Percentiles rank a stretch among this genome's conserved stretches.
Conservation (phyloP, 2,329 filamentous ascomycete genomes). For the Meredithiella fracta region DNA sequence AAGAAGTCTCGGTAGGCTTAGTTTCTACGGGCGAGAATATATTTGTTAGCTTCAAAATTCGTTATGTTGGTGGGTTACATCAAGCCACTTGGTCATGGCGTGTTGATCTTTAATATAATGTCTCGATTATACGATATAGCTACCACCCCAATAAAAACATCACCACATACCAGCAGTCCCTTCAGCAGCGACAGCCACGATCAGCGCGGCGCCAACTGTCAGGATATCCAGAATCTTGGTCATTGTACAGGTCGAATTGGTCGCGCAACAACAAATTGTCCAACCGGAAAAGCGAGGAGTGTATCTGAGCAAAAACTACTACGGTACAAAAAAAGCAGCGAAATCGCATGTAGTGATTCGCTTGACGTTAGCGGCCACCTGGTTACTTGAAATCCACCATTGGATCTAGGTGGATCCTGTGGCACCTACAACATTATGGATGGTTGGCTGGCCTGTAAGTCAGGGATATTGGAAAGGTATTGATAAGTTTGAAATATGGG, state of each 20-base stretch:
- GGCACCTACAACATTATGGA: background rate
- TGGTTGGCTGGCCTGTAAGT: background rate
- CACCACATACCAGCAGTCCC: constrained; percentile 7
- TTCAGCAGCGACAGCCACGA: constrained; percentile 12
- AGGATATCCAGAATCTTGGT: constrained; percentile 13
- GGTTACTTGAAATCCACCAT: background rate
- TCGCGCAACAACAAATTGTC: background rate
- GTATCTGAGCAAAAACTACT: background rate
- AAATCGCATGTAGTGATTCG: background rate
- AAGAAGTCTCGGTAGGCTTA: constrained; percentile 4
- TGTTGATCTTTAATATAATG: no score
- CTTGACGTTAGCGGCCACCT: constrained; percentile 2
- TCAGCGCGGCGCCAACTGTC: constrained; percentile 8
- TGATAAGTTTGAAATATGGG: constrained; percentile 2
- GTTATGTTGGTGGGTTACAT: no score
- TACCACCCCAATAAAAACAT: background rate
- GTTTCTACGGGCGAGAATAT: background rate
- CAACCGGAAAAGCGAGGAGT: background rate
- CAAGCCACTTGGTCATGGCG: no score
- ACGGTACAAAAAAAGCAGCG: background rate
- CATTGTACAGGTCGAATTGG: constrained; percentile 3
- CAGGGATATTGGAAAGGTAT: background rate
- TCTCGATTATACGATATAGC: no score
- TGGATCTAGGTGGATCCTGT: background rate
- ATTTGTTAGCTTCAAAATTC: background rate